Percentiles rank a stretch among this genome's conserved stretches.
These are phyloP conservation scores for Nyctanthes arbortristis DNA, from an alignment of 257 asterid genomes.

Conservation along the genomic window DNA sequence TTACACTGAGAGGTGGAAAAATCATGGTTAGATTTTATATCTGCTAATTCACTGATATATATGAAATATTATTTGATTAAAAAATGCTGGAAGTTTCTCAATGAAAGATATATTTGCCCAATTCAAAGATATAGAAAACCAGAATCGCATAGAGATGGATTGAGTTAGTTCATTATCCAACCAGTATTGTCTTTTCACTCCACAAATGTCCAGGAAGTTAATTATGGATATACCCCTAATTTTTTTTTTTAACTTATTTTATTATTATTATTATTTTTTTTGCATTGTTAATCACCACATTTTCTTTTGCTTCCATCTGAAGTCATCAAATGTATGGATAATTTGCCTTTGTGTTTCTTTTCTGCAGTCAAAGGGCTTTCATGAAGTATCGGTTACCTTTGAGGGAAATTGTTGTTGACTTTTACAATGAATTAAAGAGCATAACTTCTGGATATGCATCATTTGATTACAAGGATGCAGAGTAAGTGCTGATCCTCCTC, in stretches of 20 bases:
- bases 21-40: not conserved
- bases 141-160: slow-evolving; percentile 6
- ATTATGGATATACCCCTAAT: not conserved
- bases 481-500: slow-evolving; percentile 48
- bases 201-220: not conserved
- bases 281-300: not conserved
- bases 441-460: slow-evolving; percentile 96
- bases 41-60: not conserved
- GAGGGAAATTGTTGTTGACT: slow-evolving; percentile 95
- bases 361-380: slow-evolving; percentile 82
- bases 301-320: slow-evolving; percentile 15
- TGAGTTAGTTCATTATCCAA: not conserved
- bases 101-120: not conserved
- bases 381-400: slow-evolving; percentile 92
- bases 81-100: not conserved
- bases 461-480: slow-evolving; percentile 91
- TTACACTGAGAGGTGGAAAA: not conserved
- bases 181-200: not conserved
- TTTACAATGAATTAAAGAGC: slow-evolving; percentile 93
- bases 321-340: slow-evolving; percentile 20
- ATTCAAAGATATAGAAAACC: slow-evolving; percentile 1
- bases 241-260: too few species aligned
- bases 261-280: too few species aligned
- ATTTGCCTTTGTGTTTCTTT: slow-evolving; percentile 24
- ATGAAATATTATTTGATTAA: not conserved